phyloP scores from a whole-genome alignment of 306 rosid genomes.

The Mimosa bimucronata region DNA sequence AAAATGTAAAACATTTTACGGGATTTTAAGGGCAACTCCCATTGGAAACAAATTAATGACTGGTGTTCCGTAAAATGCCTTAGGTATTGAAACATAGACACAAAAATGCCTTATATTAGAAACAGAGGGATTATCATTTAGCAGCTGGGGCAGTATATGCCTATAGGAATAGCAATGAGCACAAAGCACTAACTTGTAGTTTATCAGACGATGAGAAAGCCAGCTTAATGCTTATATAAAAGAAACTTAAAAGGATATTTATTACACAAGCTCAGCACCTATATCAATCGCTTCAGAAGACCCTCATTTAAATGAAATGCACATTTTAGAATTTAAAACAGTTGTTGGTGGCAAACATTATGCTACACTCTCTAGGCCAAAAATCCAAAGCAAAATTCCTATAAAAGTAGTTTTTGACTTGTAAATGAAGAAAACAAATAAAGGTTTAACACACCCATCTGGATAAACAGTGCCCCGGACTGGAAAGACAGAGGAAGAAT shows the following conservation, averaged over 20 bases:
- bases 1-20: not conserved
- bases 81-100: not conserved
- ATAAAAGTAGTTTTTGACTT: constrained; percentile 5
- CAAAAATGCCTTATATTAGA: not conserved
- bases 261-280: not conserved
- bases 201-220: constrained; percentile 12
- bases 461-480: constrained; percentile 74
- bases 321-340: not conserved
- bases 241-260: not conserved
- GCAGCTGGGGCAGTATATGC: not conserved
- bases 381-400: not conserved
- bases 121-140: not conserved
- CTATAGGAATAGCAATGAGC: not conserved
- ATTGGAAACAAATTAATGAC: not conserved
- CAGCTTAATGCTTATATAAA: not conserved
- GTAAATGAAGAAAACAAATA: constrained; percentile 3
- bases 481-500: constrained; percentile 64
- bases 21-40: not conserved
- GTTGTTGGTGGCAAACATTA: constrained; percentile 16
- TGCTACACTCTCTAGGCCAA: constrained; percentile 5
- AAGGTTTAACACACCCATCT: constrained; percentile 62
- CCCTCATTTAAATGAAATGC: constrained; percentile 25
- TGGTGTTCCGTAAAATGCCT: not conserved
- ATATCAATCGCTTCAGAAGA: not conserved
- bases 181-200: constrained; percentile 27